Conservation (phyloP, 345 rosid species). For the Citrus cavaleriei region DNA sequence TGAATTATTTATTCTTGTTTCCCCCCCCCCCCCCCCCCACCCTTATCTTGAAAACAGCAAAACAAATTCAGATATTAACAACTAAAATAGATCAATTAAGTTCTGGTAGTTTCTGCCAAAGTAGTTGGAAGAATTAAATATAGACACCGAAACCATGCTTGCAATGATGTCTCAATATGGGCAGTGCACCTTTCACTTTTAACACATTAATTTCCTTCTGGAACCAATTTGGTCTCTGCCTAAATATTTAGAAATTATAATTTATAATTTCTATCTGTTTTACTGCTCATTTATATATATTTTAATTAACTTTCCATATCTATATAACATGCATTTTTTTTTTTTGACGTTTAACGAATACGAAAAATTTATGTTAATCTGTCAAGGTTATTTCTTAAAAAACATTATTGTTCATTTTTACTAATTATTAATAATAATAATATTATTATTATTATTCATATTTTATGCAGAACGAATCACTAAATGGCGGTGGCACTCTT, state of each 20-base stretch:
- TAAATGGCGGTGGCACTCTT: constrained; percentile 93
- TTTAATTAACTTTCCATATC: neutral
- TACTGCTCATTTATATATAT: neutral
- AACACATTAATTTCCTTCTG: neutral
- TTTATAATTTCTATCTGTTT: neutral
- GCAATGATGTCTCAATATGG: neutral
- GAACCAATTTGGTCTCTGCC: neutral
- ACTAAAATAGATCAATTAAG: neutral
- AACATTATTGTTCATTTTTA: no score
- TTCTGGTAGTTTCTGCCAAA: neutral
- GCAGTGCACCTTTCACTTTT: neutral
- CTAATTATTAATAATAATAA: no score
- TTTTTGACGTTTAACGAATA: no score
- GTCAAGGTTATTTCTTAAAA: no score
- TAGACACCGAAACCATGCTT: constrained; percentile 2
- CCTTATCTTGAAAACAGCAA: neutral
- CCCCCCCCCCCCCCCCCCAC: no score
- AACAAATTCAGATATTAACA: neutral
- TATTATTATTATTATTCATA: neutral
- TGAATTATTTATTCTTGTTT: neutral
- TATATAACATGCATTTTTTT: no score
- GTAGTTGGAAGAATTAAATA: constrained; percentile 31
- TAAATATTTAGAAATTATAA: neutral
- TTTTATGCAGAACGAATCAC: constrained; percentile 69
- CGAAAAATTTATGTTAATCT: no score